Evolutionary conservation across 495 filamentous ascomycete genomes (phyloP).

Genomic region (Hypomontagnella submonticulosa): DNA sequence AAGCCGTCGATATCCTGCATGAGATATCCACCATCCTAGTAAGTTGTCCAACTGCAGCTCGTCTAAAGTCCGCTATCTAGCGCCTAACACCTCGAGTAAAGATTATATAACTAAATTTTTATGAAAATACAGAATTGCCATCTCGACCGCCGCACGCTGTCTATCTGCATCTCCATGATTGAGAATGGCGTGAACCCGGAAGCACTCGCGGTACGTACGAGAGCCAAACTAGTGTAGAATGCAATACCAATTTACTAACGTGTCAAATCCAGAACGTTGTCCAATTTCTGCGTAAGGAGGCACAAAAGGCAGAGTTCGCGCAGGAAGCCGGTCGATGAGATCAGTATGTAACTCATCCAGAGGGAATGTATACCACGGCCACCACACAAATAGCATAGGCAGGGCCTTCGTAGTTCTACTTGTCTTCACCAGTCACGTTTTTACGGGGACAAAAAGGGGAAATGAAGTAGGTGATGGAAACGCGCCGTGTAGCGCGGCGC

Average conservation of each 20-base stretch:
- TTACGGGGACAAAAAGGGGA: neutral
- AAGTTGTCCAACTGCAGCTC: conserved; percentile 24
- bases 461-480: conserved; percentile 7
- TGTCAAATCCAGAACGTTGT: conserved; percentile 69
- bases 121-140: conserved; percentile 77
- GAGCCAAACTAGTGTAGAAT: neutral
- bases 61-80: conserved; percentile 2
- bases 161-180: conserved; percentile 91
- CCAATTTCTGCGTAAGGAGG: conserved; percentile 75
- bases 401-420: conserved; percentile 35
- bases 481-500: neutral
- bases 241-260: neutral
- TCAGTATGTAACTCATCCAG: neutral
- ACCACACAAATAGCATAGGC: neutral
- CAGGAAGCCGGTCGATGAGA: conserved; percentile 45
- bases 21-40: conserved; percentile 94
- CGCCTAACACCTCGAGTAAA: neutral
- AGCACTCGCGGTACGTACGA: conserved; percentile 82
- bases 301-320: conserved; percentile 54
- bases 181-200: conserved; percentile 98
- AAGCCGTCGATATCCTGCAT: conserved; percentile 94
- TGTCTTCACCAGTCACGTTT: neutral
- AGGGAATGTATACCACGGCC: neutral
- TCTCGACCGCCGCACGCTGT: conserved; percentile 88
- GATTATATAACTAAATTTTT: neutral